Base-by-base conservation (phyloP, 2,329 filamentous ascomycete genomes). In the Metarhizium humberi region DNA sequence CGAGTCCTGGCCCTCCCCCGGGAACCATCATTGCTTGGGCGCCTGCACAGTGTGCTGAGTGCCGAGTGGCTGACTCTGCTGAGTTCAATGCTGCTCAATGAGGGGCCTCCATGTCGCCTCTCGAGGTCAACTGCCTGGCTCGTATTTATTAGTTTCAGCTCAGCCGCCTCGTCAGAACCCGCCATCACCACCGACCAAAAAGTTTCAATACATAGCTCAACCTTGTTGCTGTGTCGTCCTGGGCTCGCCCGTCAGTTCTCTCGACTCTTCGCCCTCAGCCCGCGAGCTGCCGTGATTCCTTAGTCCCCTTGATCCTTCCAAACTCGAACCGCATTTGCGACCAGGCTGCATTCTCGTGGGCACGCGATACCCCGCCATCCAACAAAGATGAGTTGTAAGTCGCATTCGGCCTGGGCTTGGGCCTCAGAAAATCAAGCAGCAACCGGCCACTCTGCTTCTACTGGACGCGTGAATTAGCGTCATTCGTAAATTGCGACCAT, bases 331-430 rank as follows among this genome's bases (percentile, higher is more conserved):
- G 42, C 42, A 45, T 45, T 45, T 20, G 16, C 42, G 50, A 42
- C 36, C 29, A 25, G 50, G 38, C 42, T 32, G 47, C 48, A 18
- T 46, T 34, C 13, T 34, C 45, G 45, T 14, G n/a, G 51, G 34
- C 48, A 25, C 47, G 51, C 55, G 55, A 55, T 46, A 59, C 63
- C 63, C 63, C 62, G 61, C 63, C 66, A 65, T 61, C 58, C 54
- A 51, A 55, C 38, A 58, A 60, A 61, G 58, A 68, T 68, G 66
- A 67, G 65, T 58, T 64, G 66, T 68, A 64, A 65, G 66, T 68
- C 60, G 62, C 55, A 20, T 50, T 49, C 46, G 20, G 20, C 20
- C 40, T 8, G 34, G 34, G 34, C 8, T 8, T 36, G 34, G 6
- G 14, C 5, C 38, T 14, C 13, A 13, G 5, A 40, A 40, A 14